These are phyloP conservation scores for Fusarium anguioides DNA, from an alignment of 2,329 filamentous ascomycete genomes.

Conservation along the genomic window DNA sequence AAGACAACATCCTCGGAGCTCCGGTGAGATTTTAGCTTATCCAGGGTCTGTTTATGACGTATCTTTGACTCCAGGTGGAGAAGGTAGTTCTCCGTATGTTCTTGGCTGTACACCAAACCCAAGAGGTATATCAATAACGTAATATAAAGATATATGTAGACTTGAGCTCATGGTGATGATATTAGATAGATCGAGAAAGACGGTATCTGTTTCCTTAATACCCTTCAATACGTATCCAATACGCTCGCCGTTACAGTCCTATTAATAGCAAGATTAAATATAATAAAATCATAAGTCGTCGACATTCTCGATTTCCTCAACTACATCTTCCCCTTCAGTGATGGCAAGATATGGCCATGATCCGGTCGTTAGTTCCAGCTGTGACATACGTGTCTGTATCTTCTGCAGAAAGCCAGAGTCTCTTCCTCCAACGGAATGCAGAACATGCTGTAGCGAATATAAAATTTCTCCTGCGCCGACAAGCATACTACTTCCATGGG, in stretches of 20 bases:
- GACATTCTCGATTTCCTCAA: slow-evolving; percentile 7
- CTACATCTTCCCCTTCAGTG: not conserved
- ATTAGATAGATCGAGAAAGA: too few species aligned
- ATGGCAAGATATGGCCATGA: slow-evolving; percentile 29
- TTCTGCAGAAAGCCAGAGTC: slow-evolving; percentile 34
- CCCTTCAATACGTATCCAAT: too few species aligned
- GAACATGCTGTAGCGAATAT: slow-evolving; percentile 33
- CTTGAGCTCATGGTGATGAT: too few species aligned
- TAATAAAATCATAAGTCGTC: not conserved
- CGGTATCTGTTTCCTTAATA: too few species aligned
- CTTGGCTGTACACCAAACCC: too few species aligned
- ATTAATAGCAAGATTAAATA: not conserved
- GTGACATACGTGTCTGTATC: slow-evolving; percentile 35
- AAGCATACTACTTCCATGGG: slow-evolving; percentile 38
- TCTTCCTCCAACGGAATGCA: slow-evolving; percentile 39
- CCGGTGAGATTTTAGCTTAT: too few species aligned
- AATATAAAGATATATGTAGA: too few species aligned
- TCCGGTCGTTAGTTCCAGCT: slow-evolving; percentile 23
- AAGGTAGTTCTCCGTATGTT: too few species aligned
- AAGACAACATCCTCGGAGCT: too few species aligned
- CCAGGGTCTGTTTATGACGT: too few species aligned
- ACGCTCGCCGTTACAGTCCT: not conserved
- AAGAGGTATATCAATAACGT: too few species aligned
- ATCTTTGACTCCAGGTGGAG: too few species aligned
- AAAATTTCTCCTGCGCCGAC: slow-evolving; percentile 41